Evolutionary conservation across 129 eudicot species (phyloP).

Genomic region (Centaurea solstitialis): DNA sequence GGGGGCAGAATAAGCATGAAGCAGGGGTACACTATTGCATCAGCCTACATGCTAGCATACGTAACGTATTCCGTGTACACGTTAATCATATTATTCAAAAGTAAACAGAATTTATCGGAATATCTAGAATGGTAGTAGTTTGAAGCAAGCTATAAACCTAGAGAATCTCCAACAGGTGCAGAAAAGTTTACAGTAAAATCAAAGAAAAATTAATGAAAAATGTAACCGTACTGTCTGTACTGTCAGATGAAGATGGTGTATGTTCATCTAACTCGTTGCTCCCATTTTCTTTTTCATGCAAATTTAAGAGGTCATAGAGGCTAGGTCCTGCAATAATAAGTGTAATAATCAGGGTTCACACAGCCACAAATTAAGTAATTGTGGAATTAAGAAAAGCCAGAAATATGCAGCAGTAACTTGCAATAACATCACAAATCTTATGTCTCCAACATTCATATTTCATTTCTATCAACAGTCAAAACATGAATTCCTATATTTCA

Average conservation of each 20-base stretch:
- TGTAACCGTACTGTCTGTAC: constrained; percentile 32
- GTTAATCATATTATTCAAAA: background rate
- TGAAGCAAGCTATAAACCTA: background rate
- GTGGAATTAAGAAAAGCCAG: background rate
- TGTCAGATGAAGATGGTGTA: constrained; percentile 14
- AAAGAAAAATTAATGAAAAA: background rate
- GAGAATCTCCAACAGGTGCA: background rate
- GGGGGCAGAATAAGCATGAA: background rate
- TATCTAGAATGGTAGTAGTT: background rate
- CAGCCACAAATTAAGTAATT: background rate
- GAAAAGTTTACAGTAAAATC: background rate
- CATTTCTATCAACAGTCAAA: background rate
- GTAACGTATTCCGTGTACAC: background rate
- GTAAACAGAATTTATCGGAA: background rate
- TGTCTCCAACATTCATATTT: background rate
- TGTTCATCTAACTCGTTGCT: constrained; percentile 18
- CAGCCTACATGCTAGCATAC: background rate
- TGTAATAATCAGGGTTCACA: constrained; percentile 4
- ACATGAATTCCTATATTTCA: background rate
- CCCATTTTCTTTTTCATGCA: constrained; percentile 19
- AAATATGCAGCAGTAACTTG: background rate
- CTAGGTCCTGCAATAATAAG: constrained; percentile 37
- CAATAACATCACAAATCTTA: constrained; percentile 6
- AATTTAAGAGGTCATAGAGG: constrained; percentile 48
- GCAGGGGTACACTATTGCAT: background rate